A percentile compares a stretch with the other conserved stretches of the same genome.
Conservation (phyloP, 1,284 basidiomycete genomes). For the Mycena sp. region DNA sequence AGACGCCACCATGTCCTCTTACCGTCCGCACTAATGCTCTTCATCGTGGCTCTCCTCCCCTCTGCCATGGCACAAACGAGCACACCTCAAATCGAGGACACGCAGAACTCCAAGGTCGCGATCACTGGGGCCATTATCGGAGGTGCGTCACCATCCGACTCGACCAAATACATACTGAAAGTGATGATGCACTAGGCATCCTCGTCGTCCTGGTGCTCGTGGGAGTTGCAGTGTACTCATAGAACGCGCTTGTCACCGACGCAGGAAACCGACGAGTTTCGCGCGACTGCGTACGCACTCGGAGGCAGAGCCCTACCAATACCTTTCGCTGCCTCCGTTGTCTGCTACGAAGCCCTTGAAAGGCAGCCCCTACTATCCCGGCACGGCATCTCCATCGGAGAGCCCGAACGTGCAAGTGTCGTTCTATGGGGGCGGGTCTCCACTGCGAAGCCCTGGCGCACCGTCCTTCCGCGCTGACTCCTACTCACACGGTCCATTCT, state of each 20-base stretch:
- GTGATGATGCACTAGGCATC: neutral
- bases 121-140: conserved; percentile 22
- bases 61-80: neutral
- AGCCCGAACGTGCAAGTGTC: neutral
- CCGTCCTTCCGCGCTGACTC: neutral
- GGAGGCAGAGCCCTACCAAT: conserved; percentile 13
- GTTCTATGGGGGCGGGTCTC: neutral
- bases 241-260: conserved; percentile 3
- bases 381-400: neutral
- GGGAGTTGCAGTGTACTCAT: conserved; percentile 13
- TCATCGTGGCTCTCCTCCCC: neutral
- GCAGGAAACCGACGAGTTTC: neutral
- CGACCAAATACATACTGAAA: neutral
- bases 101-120: conserved; percentile 10
- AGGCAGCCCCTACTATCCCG: neutral
- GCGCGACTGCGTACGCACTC: conserved; percentile 3
- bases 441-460: neutral
- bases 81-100: neutral
- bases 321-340: conserved; percentile 9
- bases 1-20: conserved; percentile 11
- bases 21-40: neutral
- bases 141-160: neutral
- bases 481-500: conserved; percentile 12
- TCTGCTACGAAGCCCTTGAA: neutral
- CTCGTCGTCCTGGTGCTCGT: conserved; percentile 14